Evolutionary conservation across 495 filamentous ascomycete genomes (phyloP), one percentile per base, ranked within the genome.

Genomic region (Trypethelium eluteriae): DNA sequence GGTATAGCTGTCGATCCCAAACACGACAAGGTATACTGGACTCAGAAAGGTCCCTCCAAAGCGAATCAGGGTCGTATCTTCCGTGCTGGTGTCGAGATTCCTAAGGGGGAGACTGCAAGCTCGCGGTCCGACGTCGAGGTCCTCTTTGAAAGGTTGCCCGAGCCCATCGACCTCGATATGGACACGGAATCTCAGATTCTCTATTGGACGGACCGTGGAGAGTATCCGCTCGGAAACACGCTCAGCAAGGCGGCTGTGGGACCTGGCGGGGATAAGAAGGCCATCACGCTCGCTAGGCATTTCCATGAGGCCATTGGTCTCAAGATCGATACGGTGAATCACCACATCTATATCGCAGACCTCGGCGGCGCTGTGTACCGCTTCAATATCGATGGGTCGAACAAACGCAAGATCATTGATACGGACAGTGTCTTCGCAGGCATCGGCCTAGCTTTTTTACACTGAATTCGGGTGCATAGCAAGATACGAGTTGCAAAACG

Each of bases 191-290:
- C 66, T 2, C 65, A 75, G 25, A 73, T 65, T 16, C 70, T 85
- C 32, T 85, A 83, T 67, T 85, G 81, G 84, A 83, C 83, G 0
- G 82, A 84, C 68, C 78, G 82, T 0, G 83, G 83, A 2, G 82
- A 85, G 70, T 74, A 78, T 10, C 81, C 80, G 0, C 62, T 71
- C 5, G 81, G 83, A 0, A 82, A 81, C 66, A 80, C 76, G 38
- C 64, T 85, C 67, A 81, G 81, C 70, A 66, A 63, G 50, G 64
- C 56, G 16, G 39, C 39, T 38, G 56, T 62, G 18, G 56, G 64
- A 9, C 36, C 34, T 0, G 16, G 38, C 36, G 53, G 34, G 5
- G 36, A 62, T 16, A 39, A 44, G 57, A 66, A 62, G 64, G 18
- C 49, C 47, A 67, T 67, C 14, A 59, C 32, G 6, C 46, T 68